These are phyloP conservation scores for Thymus quinquecostatus DNA, from an alignment of 257 asterid species.

Conservation along the genomic window DNA sequence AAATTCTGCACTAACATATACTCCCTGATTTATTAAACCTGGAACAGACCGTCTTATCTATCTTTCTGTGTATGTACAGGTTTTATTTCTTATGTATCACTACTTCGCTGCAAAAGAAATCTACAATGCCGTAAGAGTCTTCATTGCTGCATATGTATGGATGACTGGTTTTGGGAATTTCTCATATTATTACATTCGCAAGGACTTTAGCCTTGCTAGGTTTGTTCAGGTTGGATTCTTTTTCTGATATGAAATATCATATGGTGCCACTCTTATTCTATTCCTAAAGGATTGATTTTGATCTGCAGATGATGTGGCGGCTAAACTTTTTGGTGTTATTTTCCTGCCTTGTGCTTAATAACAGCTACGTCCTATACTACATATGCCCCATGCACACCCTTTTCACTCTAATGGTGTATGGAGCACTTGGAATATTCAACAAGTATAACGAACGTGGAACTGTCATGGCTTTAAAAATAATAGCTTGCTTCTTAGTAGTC, in stretches of 20 bases:
- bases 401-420: conserved; percentile 90
- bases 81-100: conserved; percentile 87
- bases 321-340: conserved; percentile 85
- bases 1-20: background rate
- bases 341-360: conserved; percentile 76
- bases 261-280: conserved; percentile 25
- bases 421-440: conserved; percentile 80
- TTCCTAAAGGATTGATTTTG: conserved; percentile 35
- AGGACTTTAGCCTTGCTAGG: conserved; percentile 84
- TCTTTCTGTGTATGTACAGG: conserved; percentile 50
- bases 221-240: conserved; percentile 63
- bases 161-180: conserved; percentile 97
- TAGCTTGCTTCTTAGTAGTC: conserved; percentile 79
- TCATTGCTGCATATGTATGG: conserved; percentile 91
- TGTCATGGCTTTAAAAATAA: conserved; percentile 69
- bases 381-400: conserved; percentile 97
- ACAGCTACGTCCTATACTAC: conserved; percentile 71
- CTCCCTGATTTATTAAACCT: conserved; percentile 12
- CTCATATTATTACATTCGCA: conserved; percentile 83
- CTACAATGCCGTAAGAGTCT: conserved; percentile 80
- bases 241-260: conserved; percentile 4
- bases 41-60: conserved; percentile 30
- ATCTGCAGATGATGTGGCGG: conserved; percentile 93
- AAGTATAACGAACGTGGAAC: conserved; percentile 74
- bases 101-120: conserved; percentile 85